phyloP scores from a whole-genome alignment of 192 early-diverging fungal species.

The Mortierella antarctica region DNA sequence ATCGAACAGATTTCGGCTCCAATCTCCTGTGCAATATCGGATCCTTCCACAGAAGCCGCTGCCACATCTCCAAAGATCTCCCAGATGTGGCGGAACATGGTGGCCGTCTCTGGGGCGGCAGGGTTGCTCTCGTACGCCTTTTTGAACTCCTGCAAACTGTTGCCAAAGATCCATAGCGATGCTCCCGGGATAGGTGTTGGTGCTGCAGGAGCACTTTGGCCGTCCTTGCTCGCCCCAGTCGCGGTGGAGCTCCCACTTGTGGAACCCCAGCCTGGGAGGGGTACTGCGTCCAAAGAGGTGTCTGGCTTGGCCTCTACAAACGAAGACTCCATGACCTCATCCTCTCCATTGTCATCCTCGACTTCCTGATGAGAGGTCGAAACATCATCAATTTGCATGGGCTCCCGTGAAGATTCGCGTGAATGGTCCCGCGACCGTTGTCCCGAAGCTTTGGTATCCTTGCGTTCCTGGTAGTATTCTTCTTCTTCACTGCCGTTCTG shows the following conservation, averaged over 20 bases:
- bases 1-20: conserved; percentile 57
- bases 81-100: conserved; percentile 60
- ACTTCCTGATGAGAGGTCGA: conserved; percentile 1
- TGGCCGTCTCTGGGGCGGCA: conserved; percentile 42
- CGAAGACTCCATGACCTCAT: conserved; percentile 49
- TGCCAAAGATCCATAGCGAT: conserved; percentile 67
- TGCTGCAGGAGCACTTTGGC: conserved; percentile 2
- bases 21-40: conserved; percentile 53
- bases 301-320: conserved; percentile 1
- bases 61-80: conserved; percentile 56
- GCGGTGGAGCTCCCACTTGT: not conserved
- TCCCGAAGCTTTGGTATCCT: not conserved
- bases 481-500: conserved; percentile 17
- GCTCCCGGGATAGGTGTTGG: conserved; percentile 43
- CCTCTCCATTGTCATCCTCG: conserved; percentile 18
- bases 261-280: conserved; percentile 33
- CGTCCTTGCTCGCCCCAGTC: not conserved
- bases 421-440: conserved; percentile 11
- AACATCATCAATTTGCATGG: conserved; percentile 25
- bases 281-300: too few relatives aligned
- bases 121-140: conserved; percentile 27
- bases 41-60: conserved; percentile 48
- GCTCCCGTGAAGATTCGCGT: conserved; percentile 42
- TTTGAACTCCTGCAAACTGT: conserved; percentile 53
- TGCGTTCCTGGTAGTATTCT: conserved; percentile 5